These are phyloP conservation scores for Plasmodium ovale DNA, from an alignment of 169 alveolate species.

Conservation along the genomic window DNA sequence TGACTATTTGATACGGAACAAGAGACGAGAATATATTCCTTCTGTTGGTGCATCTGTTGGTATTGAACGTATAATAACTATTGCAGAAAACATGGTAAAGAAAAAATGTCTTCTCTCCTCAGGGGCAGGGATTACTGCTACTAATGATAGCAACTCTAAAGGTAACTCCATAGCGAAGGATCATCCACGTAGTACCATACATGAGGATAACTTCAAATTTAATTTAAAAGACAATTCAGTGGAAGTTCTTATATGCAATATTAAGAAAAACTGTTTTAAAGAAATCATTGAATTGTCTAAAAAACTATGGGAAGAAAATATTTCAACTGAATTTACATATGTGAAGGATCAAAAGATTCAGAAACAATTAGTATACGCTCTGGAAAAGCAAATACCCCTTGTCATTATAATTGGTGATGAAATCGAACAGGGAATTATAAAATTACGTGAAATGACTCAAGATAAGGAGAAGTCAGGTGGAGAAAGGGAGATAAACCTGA, in stretches of 20 bases:
- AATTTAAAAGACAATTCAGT: constrained; percentile 83
- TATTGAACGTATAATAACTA: constrained; percentile 93
- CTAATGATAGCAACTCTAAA: neutral
- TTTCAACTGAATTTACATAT: constrained; percentile 81
- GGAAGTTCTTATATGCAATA: constrained; percentile 75
- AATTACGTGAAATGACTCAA: constrained; percentile 55
- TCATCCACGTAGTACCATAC: neutral
- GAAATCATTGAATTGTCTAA: constrained; percentile 82
- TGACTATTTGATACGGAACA: constrained; percentile 94
- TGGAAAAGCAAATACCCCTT: constrained; percentile 82
- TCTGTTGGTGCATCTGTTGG: constrained; percentile 97
- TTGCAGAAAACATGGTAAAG: constrained; percentile 73
- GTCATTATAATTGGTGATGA: constrained; percentile 77
- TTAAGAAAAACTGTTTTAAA: constrained; percentile 44
- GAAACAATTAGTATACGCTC: constrained; percentile 90
- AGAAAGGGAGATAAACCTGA: constrained; percentile 52
- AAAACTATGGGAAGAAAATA: constrained; percentile 80
- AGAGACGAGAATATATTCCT: constrained; percentile 91
- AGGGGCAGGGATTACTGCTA: neutral
- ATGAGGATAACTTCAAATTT: constrained; percentile 77
- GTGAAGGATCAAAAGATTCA: constrained; percentile 79
- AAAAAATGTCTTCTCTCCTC: constrained; percentile 30
- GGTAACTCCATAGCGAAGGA: constrained; percentile 17
- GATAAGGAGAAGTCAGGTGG: constrained; percentile 59
- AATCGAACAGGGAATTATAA: constrained; percentile 64